A percentile compares a stretch with the other conserved stretches of the same genome.
These are phyloP conservation scores for Aphanomyces stellatus DNA, from an alignment of 352 stramenopile genomes.

Conservation along the genomic window DNA sequence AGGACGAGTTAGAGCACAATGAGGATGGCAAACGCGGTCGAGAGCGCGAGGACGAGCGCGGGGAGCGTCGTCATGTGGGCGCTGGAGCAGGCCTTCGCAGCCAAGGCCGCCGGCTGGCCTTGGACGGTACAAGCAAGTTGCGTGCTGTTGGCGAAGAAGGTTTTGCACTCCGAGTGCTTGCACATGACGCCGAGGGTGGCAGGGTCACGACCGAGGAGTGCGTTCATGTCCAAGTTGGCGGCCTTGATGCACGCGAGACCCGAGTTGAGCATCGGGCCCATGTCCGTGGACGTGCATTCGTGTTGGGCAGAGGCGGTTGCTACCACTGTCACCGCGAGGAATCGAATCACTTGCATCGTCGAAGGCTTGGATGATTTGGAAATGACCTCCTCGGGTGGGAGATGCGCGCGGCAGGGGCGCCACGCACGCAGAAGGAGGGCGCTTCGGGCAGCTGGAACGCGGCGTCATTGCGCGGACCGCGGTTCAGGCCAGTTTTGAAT, in stretches of 20 bases:
- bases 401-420: too few species aligned
- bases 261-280: not conserved
- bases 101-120: not conserved
- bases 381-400: too few species aligned
- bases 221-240: not conserved
- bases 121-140: not conserved
- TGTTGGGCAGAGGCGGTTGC: too few species aligned
- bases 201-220: not conserved
- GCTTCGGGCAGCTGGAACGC: too few species aligned
- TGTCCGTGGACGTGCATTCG: not conserved
- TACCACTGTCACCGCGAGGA: not conserved
- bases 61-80: not conserved
- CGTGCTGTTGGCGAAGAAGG: not conserved
- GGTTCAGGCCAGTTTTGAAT: not conserved
- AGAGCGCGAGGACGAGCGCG: not conserved
- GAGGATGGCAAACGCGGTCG: too few species aligned
- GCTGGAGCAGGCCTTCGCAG: not conserved
- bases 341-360: not conserved
- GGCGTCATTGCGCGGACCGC: too few species aligned
- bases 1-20: too few species aligned
- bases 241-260: conserved; percentile 3
- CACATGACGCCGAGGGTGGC: not conserved
- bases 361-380: too few species aligned
- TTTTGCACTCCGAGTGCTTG: conserved; percentile 1
- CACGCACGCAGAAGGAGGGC: too few species aligned